Evolutionary conservation across 192 early-diverging fungal species (phyloP).

Genomic region (Phlyctochytrium arcticum): DNA sequence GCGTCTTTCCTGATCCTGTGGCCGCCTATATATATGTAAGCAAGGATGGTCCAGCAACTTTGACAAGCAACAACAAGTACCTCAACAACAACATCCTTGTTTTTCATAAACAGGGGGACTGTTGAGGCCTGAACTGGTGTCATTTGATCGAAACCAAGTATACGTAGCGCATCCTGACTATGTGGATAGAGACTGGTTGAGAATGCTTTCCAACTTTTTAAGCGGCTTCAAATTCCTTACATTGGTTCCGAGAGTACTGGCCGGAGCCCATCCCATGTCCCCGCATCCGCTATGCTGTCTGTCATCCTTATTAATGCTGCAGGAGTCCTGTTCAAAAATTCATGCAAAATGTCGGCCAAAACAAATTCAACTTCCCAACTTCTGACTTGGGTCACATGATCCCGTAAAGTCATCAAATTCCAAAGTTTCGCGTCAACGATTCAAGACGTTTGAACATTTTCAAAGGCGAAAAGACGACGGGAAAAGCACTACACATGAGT

Average conservation of each 20-base stretch:
- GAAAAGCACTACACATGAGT: too few relatives aligned
- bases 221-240: constrained; percentile 16
- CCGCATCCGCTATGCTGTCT: constrained; percentile 42
- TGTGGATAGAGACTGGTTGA: neutral
- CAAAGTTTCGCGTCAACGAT: too few relatives aligned
- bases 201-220: neutral
- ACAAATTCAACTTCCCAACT: too few relatives aligned
- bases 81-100: constrained; percentile 96
- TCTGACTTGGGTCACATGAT: too few relatives aligned
- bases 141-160: constrained; percentile 79
- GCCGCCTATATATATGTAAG: constrained; percentile 56
- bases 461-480: too few relatives aligned
- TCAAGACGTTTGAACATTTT: too few relatives aligned
- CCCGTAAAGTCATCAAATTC: too few relatives aligned
- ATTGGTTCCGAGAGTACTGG: constrained; percentile 52
- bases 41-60: neutral
- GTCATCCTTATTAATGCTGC: too few relatives aligned
- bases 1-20: constrained; percentile 95
- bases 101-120: constrained; percentile 86
- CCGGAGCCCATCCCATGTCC: constrained; percentile 57
- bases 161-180: constrained; percentile 32
- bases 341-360: too few relatives aligned
- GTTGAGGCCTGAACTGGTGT: constrained; percentile 91
- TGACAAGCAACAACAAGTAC: constrained; percentile 20
- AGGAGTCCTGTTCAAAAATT: too few relatives aligned